Evolutionary conservation across 495 filamentous ascomycete species (phyloP).

Genomic region (Aspergillus hancockii): DNA sequence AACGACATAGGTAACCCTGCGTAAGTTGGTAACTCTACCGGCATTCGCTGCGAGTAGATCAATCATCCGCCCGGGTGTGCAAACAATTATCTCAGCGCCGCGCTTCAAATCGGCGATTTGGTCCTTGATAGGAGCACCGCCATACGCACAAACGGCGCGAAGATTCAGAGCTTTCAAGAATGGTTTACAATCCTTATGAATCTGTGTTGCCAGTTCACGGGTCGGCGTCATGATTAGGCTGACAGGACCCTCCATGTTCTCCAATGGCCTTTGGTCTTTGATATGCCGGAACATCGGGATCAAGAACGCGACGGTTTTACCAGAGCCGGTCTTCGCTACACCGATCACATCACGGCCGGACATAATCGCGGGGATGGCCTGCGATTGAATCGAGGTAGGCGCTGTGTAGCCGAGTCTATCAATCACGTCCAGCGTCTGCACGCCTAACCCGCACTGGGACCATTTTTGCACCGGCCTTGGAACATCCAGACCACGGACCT

Average conservation of each 20-base stretch:
- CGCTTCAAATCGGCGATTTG: slow-evolving; percentile 96
- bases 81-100: slow-evolving; percentile 92
- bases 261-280: slow-evolving; percentile 86
- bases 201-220: slow-evolving; percentile 91
- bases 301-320: slow-evolving; percentile 94
- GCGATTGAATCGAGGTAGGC: slow-evolving; percentile 91
- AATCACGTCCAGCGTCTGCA: slow-evolving; percentile 87
- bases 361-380: slow-evolving; percentile 94
- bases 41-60: slow-evolving; percentile 91
- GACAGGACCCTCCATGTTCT: slow-evolving; percentile 82
- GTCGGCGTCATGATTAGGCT: slow-evolving; percentile 91
- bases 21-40: slow-evolving; percentile 88
- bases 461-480: slow-evolving; percentile 95
- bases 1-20: slow-evolving; percentile 86
- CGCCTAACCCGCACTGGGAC: slow-evolving; percentile 89
- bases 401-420: slow-evolving; percentile 79
- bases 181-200: slow-evolving; percentile 89
- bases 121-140: slow-evolving; percentile 94
- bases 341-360: slow-evolving; percentile 95
- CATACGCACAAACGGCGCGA: slow-evolving; percentile 93
- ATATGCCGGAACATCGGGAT: slow-evolving; percentile 98
- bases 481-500: slow-evolving; percentile 80
- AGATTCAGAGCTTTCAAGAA: slow-evolving; percentile 88
- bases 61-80: slow-evolving; percentile 96
- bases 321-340: slow-evolving; percentile 97